Evolutionary conservation across 805 yeast genomes (phyloP), one percentile per base, ranked within the genome.

Genomic region (Pichia insulana): DNA sequence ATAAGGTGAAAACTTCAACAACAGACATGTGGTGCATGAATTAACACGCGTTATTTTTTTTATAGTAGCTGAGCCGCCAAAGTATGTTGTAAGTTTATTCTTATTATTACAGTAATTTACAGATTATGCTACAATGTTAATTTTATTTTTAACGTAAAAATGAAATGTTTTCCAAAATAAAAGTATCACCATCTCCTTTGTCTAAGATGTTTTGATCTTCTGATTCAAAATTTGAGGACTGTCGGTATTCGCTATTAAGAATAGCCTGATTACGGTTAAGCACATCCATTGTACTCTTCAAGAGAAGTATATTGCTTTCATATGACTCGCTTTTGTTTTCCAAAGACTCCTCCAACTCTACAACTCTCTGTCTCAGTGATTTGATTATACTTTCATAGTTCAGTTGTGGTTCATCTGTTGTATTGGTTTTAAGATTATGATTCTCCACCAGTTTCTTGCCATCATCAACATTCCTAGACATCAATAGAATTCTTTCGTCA

Each of bases 211-310:
- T 18, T 7, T 33, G 34, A 20, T 37, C 45, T 27, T n/a, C 30
- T 20, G 34, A 37, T 22, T 42, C 46, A 17, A 17, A 15, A n/a
- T 15, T 31, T 11, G 35, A 12, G 17, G 36, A 39, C 19, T 34
- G 25, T 22, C 25, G 25, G 25, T 22, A 22, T 22, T 22, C 25
- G 25, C 25, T 22, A 22, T 22, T 30, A 26, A 57, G 41, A 26
- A 53, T 55, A n/a, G 33, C 33, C 40, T 46, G 42, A 37, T 50
- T 54, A 30, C 51, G 54, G 19, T 42, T 41, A 3, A 57, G 45
- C 6, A 55, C 33, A 8, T 45, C 32, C 12, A 58, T 45, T 3
- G 58, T 48, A n/a, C 46, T 49, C 17, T 55, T 49, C 11, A 58
- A 38, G 6, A 41, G 37, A 11, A 43, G 22, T 7, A 58, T 44